Percentiles rank a stretch among this genome's conserved stretches.
These are phyloP conservation scores for Lolium rigidum DNA, from an alignment of 176 grass and related monocot genomes.

Conservation along the genomic window DNA sequence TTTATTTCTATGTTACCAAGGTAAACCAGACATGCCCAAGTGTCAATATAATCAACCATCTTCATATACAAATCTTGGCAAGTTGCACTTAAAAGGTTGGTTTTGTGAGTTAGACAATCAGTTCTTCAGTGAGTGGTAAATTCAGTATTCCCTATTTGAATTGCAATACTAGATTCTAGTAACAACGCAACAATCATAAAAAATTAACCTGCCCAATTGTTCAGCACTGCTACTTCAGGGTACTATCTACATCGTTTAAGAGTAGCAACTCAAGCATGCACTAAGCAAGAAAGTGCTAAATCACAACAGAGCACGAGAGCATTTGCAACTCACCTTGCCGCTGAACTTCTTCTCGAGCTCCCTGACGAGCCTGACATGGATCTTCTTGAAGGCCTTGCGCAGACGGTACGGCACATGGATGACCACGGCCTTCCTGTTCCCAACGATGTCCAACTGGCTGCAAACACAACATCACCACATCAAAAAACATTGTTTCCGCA, in stretches of 20 bases:
- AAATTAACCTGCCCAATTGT: not conserved
- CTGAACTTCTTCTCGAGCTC: constrained; percentile 99
- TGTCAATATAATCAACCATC: not conserved
- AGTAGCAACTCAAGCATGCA: not conserved
- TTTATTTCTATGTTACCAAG: not conserved
- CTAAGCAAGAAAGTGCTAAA: not conserved
- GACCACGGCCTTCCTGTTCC: constrained; percentile 88
- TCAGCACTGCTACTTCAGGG: not conserved
- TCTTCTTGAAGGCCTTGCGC: constrained; percentile 85
- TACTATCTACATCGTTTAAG: not conserved
- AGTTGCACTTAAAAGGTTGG: not conserved
- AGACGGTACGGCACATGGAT: constrained; percentile 90
- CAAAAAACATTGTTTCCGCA: not conserved
- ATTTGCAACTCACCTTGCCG: constrained; percentile 63
- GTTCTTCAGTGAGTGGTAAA: not conserved
- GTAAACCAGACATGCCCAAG: not conserved
- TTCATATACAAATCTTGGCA: not conserved
- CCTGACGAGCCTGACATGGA: constrained; percentile 89
- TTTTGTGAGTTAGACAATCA: not conserved
- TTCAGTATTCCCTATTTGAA: not conserved
- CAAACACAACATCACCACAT: not conserved
- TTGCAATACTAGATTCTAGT: not conserved
- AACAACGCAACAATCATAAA: not conserved
- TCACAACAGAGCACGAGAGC: too few species aligned
- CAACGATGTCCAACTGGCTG: constrained; percentile 81